phyloP scores from a whole-genome alignment of 2,329 filamentous ascomycete species.

The Lizonia empirigonia region DNA sequence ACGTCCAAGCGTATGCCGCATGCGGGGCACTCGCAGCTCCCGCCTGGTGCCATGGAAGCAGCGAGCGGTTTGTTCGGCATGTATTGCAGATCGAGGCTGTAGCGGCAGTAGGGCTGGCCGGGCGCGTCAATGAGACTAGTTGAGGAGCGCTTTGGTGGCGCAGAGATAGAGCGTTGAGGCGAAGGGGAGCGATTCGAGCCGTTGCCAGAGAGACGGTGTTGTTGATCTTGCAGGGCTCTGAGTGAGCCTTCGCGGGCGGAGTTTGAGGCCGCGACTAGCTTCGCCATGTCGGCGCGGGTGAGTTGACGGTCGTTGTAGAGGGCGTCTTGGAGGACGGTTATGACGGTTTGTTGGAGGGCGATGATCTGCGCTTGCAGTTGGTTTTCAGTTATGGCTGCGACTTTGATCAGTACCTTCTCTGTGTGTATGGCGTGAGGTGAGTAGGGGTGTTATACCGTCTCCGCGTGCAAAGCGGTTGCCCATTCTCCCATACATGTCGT shows the following conservation, averaged over 20 bases:
- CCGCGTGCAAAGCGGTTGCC: constrained; percentile 48
- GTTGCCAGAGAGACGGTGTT: constrained; percentile 36
- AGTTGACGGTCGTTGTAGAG: constrained; percentile 49
- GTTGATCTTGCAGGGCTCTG: constrained; percentile 45
- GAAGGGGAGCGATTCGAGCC: constrained; percentile 23
- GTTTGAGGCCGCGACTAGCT: constrained; percentile 50
- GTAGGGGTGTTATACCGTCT: constrained; percentile 40
- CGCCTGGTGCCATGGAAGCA: constrained; percentile 40
- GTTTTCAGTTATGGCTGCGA: constrained; percentile 49
- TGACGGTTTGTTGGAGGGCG: constrained; percentile 52
- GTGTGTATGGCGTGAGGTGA: neutral
- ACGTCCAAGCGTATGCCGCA: constrained; percentile 38
- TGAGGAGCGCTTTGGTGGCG: constrained; percentile 34
- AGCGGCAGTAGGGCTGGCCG: constrained; percentile 42
- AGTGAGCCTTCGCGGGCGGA: constrained; percentile 50
- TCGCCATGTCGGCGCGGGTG: constrained; percentile 47
- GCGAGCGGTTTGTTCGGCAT: constrained; percentile 37
- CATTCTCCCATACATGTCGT: constrained; percentile 44
- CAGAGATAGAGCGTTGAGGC: constrained; percentile 27
- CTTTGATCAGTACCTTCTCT: constrained; percentile 7
- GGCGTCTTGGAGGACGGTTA: constrained; percentile 52
- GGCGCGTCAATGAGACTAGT: constrained; percentile 24
- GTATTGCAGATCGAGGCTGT: constrained; percentile 44
- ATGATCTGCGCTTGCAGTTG: constrained; percentile 52
- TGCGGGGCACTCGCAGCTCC: constrained; percentile 37